Evolutionary conservation across 2,329 filamentous ascomycete species (phyloP).

Genomic region (Graphilbum sp.): DNA sequence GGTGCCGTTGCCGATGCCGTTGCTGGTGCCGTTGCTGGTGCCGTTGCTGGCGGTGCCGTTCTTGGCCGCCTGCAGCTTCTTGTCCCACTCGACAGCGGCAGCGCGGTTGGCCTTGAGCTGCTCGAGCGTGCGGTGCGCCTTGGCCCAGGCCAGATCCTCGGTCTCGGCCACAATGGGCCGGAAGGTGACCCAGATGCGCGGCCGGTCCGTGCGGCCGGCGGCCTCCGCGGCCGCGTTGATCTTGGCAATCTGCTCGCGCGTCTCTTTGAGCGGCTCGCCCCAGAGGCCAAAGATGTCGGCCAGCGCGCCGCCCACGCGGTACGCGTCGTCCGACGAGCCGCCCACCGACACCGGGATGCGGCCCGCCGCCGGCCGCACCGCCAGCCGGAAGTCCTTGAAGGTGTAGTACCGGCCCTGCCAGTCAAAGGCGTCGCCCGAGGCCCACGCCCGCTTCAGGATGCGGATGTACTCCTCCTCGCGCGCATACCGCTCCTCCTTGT

Average conservation of each 20-base stretch:
- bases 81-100: slow-evolving; percentile 3
- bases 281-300: slow-evolving; percentile 48
- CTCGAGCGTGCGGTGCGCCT: slow-evolving; percentile 39
- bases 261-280: slow-evolving; percentile 48
- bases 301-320: slow-evolving; percentile 39
- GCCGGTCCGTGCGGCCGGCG: slow-evolving; percentile 36
- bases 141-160: slow-evolving; percentile 44
- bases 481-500: slow-evolving; percentile 39
- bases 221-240: slow-evolving; percentile 42
- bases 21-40: neutral
- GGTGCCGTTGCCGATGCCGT: neutral
- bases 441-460: slow-evolving; percentile 42
- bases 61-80: too few relatives aligned
- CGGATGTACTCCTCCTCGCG: slow-evolving; percentile 45
- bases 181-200: slow-evolving; percentile 49
- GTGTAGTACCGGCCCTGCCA: slow-evolving; percentile 44
- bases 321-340: slow-evolving; percentile 41
- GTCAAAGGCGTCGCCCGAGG: slow-evolving; percentile 39
- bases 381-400: slow-evolving; percentile 40
- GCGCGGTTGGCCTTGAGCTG: slow-evolving; percentile 25
- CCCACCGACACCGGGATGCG: slow-evolving; percentile 42
- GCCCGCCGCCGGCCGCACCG: slow-evolving; percentile 34
- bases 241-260: slow-evolving; percentile 43
- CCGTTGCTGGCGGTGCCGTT: too few relatives aligned
- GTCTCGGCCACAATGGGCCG: slow-evolving; percentile 44